Base-by-base conservation (phyloP, 495 filamentous ascomycete species). In the Echria macrotheca region DNA sequence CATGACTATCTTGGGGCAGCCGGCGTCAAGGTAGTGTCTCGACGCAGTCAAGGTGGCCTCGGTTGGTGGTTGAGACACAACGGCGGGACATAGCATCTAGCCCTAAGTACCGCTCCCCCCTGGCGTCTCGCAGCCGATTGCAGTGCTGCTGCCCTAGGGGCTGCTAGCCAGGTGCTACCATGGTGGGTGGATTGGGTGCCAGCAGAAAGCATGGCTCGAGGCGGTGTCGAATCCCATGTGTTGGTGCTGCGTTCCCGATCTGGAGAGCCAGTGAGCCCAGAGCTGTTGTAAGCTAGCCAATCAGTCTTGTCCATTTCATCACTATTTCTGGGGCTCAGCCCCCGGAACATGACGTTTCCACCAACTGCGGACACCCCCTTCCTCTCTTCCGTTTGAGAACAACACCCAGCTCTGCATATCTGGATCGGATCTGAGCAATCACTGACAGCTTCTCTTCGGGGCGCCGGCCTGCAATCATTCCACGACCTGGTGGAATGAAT, bases 271-370 rank as follows among this genome's bases (percentile, higher is more conserved):
- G n/a, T n/a, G n/a, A n/a, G n/a, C n/a, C n/a, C 31, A 35, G 31
- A 11, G 12, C 4, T 35, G 17, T 18, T 6, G 35, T 14, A 37
- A 37, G 14, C 2, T n/a, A 4, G 5, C 35, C 35, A 37, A 37
- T 37, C 14, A 37, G 35, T 7, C 35, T n/a, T 14, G 35, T 5
- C 8, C 14, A 3, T 1, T 14, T 18, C 17, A 18, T 18, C 21
- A 37, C 21, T 37, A n/a, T 35, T 35, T 35, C 31, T 37, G 35
- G 35, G 35, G 35, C 35, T 37, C n/a, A n/a, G n/a, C n/a, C n/a
- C n/a, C n/a, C n/a, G n/a, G n/a, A n/a, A n/a, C n/a, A n/a, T n/a
- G n/a, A n/a, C n/a, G n/a, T n/a, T n/a, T n/a, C n/a, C n/a, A n/a
- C n/a, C n/a, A n/a, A n/a, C n/a, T n/a, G n/a, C n/a, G n/a, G n/a